A percentile compares a stretch with the other conserved stretches of the same genome.
These are phyloP conservation scores for Heracleum sosnowskyi DNA, from an alignment of 129 eudicot species.

Conservation along the genomic window DNA sequence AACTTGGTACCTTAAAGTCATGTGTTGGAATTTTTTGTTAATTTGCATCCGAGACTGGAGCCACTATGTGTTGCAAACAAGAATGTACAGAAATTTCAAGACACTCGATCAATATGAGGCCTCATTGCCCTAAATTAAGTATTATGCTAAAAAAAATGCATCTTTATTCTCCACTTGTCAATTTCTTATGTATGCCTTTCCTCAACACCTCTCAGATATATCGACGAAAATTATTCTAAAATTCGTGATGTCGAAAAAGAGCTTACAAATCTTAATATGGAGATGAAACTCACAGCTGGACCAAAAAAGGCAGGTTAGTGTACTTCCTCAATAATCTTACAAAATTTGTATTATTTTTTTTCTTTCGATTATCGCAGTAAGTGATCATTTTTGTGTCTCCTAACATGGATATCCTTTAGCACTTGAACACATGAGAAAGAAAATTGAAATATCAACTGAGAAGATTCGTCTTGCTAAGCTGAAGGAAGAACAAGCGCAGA, in stretches of 20 bases:
- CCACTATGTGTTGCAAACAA: neutral
- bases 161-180: neutral
- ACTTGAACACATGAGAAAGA: conserved; percentile 95
- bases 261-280: conserved; percentile 69
- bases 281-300: conserved; percentile 96
- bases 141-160: neutral
- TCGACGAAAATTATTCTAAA: conserved; percentile 86
- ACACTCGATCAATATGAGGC: neutral
- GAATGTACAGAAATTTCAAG: neutral
- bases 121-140: neutral
- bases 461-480: conserved; percentile 72
- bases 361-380: neutral
- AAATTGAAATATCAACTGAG: conserved; percentile 86
- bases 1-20: neutral
- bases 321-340: neutral
- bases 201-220: conserved; percentile 44
- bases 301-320: conserved; percentile 90
- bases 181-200: neutral
- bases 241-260: conserved; percentile 97
- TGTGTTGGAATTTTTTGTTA: neutral
- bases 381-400: neutral
- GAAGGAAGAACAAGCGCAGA: conserved; percentile 75
- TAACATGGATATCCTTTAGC: conserved; percentile 35
- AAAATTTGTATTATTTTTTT: neutral
- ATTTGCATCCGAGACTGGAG: neutral